phyloP scores from a whole-genome alignment of 805 yeast species.

The Candida xyloterini region DNA sequence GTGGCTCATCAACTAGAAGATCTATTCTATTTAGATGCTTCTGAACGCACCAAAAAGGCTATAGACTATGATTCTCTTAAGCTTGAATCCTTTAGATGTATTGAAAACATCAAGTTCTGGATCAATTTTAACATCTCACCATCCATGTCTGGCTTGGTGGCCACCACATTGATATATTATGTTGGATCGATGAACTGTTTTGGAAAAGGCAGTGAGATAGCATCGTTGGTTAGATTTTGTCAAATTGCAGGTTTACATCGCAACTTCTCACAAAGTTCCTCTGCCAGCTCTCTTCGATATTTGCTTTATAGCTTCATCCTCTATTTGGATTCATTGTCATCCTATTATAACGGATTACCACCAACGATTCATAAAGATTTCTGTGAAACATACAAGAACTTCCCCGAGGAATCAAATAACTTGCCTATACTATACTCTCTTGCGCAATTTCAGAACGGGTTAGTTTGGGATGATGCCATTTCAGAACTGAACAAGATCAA shows the following conservation, averaged over 20 bases:
- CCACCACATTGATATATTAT: slow-evolving; percentile 19
- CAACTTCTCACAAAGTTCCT: slow-evolving; percentile 8
- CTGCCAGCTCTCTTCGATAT: slow-evolving; percentile 16
- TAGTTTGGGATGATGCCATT: slow-evolving; percentile 16
- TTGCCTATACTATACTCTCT: slow-evolving; percentile 12
- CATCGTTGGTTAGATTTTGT: slow-evolving; percentile 14
- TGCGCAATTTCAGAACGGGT: slow-evolving; percentile 19
- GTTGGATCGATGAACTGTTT: slow-evolving; percentile 23
- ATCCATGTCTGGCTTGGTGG: slow-evolving; percentile 19
- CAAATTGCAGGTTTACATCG: slow-evolving; percentile 24
- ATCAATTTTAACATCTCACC: slow-evolving; percentile 19
- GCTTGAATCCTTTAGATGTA: slow-evolving; percentile 15
- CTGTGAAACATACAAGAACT: slow-evolving; percentile 17
- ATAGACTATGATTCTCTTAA: slow-evolving; percentile 13
- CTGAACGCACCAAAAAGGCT: background rate
- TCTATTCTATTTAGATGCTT: background rate
- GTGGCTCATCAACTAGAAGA: slow-evolving; percentile 11
- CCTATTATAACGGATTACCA: slow-evolving; percentile 24
- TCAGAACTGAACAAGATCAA: slow-evolving; percentile 21
- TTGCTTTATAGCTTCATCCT: slow-evolving; percentile 22
- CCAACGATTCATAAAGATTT: slow-evolving; percentile 18
- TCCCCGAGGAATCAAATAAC: slow-evolving; percentile 13
- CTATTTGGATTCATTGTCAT: slow-evolving; percentile 21
- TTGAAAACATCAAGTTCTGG: slow-evolving; percentile 19
- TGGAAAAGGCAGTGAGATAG: slow-evolving; percentile 14